Evolutionary conservation across 371 early-diverging fungal species (phyloP), one percentile per base, ranked within the genome.

Genomic region (Mucor velutinosus): DNA sequence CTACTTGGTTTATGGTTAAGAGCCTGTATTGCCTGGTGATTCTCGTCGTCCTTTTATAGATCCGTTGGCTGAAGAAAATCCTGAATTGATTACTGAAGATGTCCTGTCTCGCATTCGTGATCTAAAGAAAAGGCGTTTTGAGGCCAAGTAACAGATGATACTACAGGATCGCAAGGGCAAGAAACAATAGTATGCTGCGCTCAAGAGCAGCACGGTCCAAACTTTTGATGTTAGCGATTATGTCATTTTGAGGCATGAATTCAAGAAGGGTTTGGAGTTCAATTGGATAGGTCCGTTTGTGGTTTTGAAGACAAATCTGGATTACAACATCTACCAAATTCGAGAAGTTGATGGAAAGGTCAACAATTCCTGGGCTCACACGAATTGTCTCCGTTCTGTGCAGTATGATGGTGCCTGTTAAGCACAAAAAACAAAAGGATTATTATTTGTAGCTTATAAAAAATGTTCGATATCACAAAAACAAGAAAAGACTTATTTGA

Each of bases 21-120:
- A 74, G 15, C 74, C 73, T 6, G 21, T 30, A 1, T 12, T 72
- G 1, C 73, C 72, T 32, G 69, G 65, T 21, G 73, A 72, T 39
- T 11, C 45, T 3, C 14, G 62, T 3, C n/a, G n/a, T 2, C 66
- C 70, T 12, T 70, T 45, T n/a, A 17, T 64, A 1, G 65, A 56
- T 27, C 23, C 27, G 19, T 4, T 27, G 2, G 35, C 35, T 21
- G 63, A 63, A 60, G 66, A 58, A 35, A 60, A 60, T 35, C 60
- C 59, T 17, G 57, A 56, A 17, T 41, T 49, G 8, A 11, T 64
- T 27, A 21, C 41, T 29, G 60, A 59, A 33, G 35, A 58, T 23
- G 49, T 37, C 2, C 21, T 58, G 3, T 15, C 45, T 6, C 32
- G 41, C 6, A 41, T 65, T 10, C 3, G 56, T 0, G 17, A 65